Percentiles rank a stretch among this genome's conserved stretches.
Evolutionary conservation across 2,329 filamentous ascomycete species (phyloP).

Genomic region (Aspergillus pseudoterreus): DNA sequence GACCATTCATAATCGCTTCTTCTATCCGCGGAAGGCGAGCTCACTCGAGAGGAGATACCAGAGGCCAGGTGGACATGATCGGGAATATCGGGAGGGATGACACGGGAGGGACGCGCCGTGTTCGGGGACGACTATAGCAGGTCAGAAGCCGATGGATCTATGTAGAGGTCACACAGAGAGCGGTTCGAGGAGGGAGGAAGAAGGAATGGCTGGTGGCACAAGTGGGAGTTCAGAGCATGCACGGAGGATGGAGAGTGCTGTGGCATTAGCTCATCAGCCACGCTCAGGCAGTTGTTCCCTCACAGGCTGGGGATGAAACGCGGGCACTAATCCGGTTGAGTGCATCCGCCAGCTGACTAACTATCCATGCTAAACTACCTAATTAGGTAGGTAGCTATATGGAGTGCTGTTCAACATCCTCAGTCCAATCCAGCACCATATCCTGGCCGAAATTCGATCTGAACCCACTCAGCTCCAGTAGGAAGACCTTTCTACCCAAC

Average conservation of each 20-base stretch:
- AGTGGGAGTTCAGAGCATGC: not conserved
- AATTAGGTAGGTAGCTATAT: too few relatives aligned
- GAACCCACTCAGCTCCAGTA: too few relatives aligned
- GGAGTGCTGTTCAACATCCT: too few relatives aligned
- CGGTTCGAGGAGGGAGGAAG: constrained; percentile 1
- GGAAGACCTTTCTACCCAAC: too few relatives aligned
- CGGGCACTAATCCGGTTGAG: constrained; percentile 14
- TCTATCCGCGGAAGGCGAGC: constrained; percentile 16
- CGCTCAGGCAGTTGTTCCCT: not conserved
- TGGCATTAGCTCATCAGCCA: constrained; percentile 26
- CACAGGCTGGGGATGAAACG: constrained; percentile 18
- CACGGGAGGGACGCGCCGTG: constrained; percentile 12
- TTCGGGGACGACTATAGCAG: not conserved
- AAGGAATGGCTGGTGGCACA: not conserved
- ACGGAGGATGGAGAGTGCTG: constrained; percentile 10
- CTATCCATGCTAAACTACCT: too few relatives aligned
- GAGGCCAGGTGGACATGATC: constrained; percentile 33
- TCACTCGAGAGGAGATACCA: constrained; percentile 20
- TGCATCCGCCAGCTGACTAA: too few relatives aligned
- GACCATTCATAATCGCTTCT: constrained; percentile 33
- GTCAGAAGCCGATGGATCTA: not conserved
- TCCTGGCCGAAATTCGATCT: too few relatives aligned
- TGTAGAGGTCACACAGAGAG: not conserved
- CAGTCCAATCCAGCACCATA: too few relatives aligned
- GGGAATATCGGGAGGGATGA: constrained; percentile 15